A percentile compares a stretch with the other conserved stretches of the same genome.
These are phyloP conservation scores for Coemansia sp. DNA, from an alignment of 192 early-diverging fungal species.

Conservation along the genomic window DNA sequence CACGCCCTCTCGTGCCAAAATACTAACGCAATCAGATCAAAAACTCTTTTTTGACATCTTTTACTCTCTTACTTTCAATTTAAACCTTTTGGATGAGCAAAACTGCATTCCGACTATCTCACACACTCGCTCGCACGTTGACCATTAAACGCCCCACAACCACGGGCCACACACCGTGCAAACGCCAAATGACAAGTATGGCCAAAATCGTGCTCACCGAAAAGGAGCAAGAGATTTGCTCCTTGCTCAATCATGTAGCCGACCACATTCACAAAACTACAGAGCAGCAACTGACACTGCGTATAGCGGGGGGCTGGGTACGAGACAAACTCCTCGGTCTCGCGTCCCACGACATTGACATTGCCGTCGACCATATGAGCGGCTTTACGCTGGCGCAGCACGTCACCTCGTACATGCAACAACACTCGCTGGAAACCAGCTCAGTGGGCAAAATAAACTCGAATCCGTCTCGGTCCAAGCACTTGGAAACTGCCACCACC, in stretches of 20 bases:
- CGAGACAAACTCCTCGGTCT: slow-evolving; percentile 95
- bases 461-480: slow-evolving; percentile 96
- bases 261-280: slow-evolving; percentile 53
- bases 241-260: slow-evolving; percentile 63
- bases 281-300: slow-evolving; percentile 61
- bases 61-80: too few species aligned
- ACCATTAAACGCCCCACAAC: background rate
- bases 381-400: slow-evolving; percentile 85
- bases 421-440: slow-evolving; percentile 33
- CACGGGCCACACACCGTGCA: background rate
- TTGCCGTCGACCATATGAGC: slow-evolving; percentile 91
- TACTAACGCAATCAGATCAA: slow-evolving; percentile 4
- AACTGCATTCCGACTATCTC: background rate
- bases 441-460: slow-evolving; percentile 79
- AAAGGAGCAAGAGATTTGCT: slow-evolving; percentile 67
- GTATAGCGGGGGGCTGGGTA: slow-evolving; percentile 99
- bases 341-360: slow-evolving; percentile 87
- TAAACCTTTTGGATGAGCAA: too few species aligned
- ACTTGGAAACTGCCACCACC: slow-evolving; percentile 94
- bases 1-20: slow-evolving; percentile 33
- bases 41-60: too few species aligned
- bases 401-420: slow-evolving; percentile 65
- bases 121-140: background rate
- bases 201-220: slow-evolving; percentile 51
- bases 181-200: background rate